Conservation (phyloP, 2,329 filamentous ascomycete species). For the Alternaria burnsii region DNA sequence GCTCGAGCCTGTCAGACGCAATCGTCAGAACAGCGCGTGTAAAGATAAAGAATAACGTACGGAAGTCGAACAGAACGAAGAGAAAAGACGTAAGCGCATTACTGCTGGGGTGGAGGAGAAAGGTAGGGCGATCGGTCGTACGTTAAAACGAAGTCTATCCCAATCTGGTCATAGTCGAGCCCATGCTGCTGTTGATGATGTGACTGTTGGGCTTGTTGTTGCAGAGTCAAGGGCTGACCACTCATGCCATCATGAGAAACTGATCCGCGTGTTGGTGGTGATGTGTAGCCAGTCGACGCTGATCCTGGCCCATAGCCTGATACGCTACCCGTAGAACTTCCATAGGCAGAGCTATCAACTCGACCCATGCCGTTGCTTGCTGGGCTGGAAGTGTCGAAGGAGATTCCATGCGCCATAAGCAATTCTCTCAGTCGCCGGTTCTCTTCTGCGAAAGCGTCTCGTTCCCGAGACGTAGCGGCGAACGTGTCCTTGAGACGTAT, state of each 20-base stretch:
- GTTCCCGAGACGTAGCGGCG: conserved; percentile 76
- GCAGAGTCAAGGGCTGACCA: conserved; percentile 25
- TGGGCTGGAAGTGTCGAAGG: conserved; percentile 58
- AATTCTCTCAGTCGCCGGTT: conserved; percentile 77
- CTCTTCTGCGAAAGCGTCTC: conserved; percentile 78
- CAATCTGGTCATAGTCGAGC: conserved; percentile 80
- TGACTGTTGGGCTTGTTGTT: conserved; percentile 31
- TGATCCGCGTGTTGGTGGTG: conserved; percentile 50
- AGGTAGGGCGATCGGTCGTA: conserved; percentile 75
- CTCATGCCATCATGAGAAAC: conserved; percentile 40
- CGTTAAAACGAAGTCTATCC: conserved; percentile 91
- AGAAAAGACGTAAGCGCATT: conserved; percentile 34
- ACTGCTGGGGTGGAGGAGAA: conserved; percentile 53
- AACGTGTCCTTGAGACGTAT: conserved; percentile 87
- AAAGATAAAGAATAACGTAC: conserved; percentile 40
- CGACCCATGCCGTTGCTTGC: conserved; percentile 45
- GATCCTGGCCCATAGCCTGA: conserved; percentile 66
- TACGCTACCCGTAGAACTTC: conserved; percentile 64
- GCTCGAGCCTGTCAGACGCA: conserved; percentile 73
- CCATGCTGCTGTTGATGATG: conserved; percentile 47
- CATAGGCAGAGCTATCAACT: conserved; percentile 51
- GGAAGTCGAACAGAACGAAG: conserved; percentile 25
- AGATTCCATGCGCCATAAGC: conserved; percentile 66
- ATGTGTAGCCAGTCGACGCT: conserved; percentile 58
- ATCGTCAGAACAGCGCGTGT: conserved; percentile 43